phyloP scores from a whole-genome alignment of 495 filamentous ascomycete species.

The Lasiosphaeria miniovina region DNA sequence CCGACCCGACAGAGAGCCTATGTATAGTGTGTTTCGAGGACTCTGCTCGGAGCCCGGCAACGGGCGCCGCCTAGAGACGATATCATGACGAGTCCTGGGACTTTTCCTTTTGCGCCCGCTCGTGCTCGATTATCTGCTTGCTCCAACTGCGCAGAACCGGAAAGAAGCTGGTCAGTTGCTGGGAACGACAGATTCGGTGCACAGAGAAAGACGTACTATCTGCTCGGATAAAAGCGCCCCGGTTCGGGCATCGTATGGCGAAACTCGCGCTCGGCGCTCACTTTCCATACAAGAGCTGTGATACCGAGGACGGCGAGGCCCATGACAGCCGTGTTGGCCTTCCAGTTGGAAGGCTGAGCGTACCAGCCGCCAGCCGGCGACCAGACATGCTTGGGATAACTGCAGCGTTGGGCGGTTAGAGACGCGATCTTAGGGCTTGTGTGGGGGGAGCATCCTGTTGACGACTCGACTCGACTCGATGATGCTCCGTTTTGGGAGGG shows the following conservation, averaged over 20 bases:
- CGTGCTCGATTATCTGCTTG: conserved; percentile 85
- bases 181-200: neutral
- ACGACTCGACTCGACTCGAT: neutral
- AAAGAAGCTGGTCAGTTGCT: neutral
- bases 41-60: too few relatives aligned
- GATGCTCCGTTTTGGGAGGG: neutral
- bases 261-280: conserved; percentile 80
- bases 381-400: conserved; percentile 99
- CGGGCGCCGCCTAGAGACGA: neutral
- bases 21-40: too few relatives aligned
- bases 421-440: neutral
- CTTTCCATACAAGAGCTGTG: conserved; percentile 66
- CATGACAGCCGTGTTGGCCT: conserved; percentile 84
- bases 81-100: conserved; percentile 16
- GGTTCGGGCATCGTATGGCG: conserved; percentile 83
- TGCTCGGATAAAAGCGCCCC: conserved; percentile 87
- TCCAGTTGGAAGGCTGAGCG: conserved; percentile 91
- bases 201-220: conserved; percentile 66
- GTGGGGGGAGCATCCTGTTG: conserved; percentile 14
- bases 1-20: too few relatives aligned
- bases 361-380: conserved; percentile 98
- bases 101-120: conserved; percentile 61
- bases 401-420: conserved; percentile 34
- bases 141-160: conserved; percentile 65
- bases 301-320: conserved; percentile 69